Percentiles rank a stretch among this genome's conserved stretches.
phyloP scores from a whole-genome alignment of 2,329 filamentous ascomycete genomes.

The Periconia digitata region DNA sequence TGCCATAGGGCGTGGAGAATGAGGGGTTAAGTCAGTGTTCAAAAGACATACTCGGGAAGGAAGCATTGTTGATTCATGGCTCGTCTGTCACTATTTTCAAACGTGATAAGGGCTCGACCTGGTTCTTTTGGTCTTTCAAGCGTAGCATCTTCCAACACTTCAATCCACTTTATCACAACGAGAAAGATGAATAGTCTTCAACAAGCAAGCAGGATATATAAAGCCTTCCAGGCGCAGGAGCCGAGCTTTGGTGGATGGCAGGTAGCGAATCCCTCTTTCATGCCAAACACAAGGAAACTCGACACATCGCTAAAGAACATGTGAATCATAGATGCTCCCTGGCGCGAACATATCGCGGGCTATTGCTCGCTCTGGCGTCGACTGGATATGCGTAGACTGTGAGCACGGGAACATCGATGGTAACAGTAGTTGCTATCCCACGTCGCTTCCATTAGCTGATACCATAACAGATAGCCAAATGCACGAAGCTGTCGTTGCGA shows the following conservation, averaged over 20 bases:
- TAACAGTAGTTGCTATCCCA: constrained; percentile 21
- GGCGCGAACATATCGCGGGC: constrained; percentile 57
- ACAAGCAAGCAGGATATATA: constrained; percentile 56
- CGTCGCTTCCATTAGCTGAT: not conserved
- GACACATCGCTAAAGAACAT: not conserved
- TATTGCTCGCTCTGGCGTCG: constrained; percentile 55
- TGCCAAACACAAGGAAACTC: not conserved
- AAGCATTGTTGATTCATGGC: constrained; percentile 18
- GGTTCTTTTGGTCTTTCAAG: too few relatives aligned
- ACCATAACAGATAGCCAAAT: constrained; percentile 49
- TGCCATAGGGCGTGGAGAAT: not conserved
- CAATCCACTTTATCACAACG: not conserved
- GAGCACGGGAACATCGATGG: constrained; percentile 61
- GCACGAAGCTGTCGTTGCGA: constrained; percentile 58
- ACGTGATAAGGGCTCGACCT: not conserved
- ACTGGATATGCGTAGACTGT: constrained; percentile 58
- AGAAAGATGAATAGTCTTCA: constrained; percentile 51
- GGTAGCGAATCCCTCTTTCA: too few relatives aligned
- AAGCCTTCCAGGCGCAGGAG: constrained; percentile 52
- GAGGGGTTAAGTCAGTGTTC: constrained; percentile 9
- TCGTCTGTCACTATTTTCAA: not conserved
- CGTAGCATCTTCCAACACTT: too few relatives aligned
- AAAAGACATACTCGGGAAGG: constrained; percentile 2
- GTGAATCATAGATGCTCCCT: constrained; percentile 48
- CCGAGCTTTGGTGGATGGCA: constrained; percentile 61